Evolutionary conservation across 306 rosid species (phyloP).

Genomic region (Lotus japonicus): DNA sequence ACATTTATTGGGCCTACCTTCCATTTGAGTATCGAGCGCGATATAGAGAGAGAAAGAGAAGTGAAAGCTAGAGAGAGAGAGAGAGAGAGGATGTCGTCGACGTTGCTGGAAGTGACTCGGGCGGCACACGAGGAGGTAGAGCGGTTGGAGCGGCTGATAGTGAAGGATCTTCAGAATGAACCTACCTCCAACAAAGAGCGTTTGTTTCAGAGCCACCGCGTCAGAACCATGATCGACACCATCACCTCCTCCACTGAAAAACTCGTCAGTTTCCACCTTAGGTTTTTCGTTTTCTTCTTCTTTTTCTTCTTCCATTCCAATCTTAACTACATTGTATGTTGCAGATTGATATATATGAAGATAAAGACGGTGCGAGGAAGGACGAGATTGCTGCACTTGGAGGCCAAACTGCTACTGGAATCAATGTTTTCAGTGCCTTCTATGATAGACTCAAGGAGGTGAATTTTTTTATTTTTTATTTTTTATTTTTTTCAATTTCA

Average conservation of each 20-base stretch:
- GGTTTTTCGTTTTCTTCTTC: background rate
- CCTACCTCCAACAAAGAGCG: conserved; percentile 62
- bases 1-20: too few relatives aligned
- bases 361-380: conserved; percentile 79
- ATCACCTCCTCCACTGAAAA: conserved; percentile 56
- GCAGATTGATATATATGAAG: conserved; percentile 82
- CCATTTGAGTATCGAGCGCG: too few relatives aligned
- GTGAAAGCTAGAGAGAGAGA: background rate
- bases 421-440: conserved; percentile 88
- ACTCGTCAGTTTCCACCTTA: conserved; percentile 34
- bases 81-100: conserved; percentile 72
- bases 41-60: background rate
- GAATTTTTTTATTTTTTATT: background rate
- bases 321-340: background rate
- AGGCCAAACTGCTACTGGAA: conserved; percentile 87
- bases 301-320: background rate
- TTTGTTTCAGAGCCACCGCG: conserved; percentile 85
- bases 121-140: conserved; percentile 93
- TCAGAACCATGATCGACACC: conserved; percentile 72
- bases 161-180: conserved; percentile 85
- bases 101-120: conserved; percentile 87
- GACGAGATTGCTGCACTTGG: conserved; percentile 97
- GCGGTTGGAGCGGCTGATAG: conserved; percentile 77
- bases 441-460: conserved; percentile 98
- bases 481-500: background rate